Base-by-base conservation (phyloP, 2,329 filamentous ascomycete species). In the Emmonsiellopsis sp. region DNA sequence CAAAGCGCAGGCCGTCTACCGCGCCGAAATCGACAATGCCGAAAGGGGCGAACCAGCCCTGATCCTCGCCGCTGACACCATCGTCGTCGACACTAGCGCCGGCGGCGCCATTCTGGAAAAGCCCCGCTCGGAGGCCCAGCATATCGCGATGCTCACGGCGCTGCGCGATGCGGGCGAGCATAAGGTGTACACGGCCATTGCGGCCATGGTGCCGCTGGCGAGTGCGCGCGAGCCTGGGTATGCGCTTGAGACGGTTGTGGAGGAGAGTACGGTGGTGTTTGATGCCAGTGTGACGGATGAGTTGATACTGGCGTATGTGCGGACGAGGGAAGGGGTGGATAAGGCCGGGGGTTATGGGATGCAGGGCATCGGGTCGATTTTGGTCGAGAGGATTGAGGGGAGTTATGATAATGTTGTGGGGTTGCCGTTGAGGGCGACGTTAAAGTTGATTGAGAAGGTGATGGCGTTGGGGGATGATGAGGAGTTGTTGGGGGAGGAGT, bases 261-360 rank as follows among this genome's bases (percentile, higher is more conserved):
- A 97, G 74, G 91, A 95, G 77, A 97, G 92, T 44, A 81, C 78
- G 56, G 93, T 98, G n/a, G 82, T 80, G 65, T 98, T 98, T 71
- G 88, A 90, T 65, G 71, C 77, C 55, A 80, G 79, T 43, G 76
- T 85, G 4, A 82, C 83, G 11, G 92, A 98, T 72, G 90, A 95
- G 55, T 80, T 95, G 60, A 84, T 97, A 55, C 75, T 88, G 61
- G 81, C 80, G 51, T 79, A 79, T 67, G 77, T 79, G 49, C 65
- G 66, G 55, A 96, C 92, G 21, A 79, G 92, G 53, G 93, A 98
- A 75, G 93, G 93, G 2, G 90, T 83, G 9, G 93, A 97, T 70
- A 98, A 97, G 76, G 93, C 93, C 0, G 93, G 93, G 2, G 93
- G 93, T 0, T 98, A 98, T 70, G 93, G 89, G 1, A 81, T 98